These are phyloP conservation scores for Penium margaritaceum DNA, from an alignment of 139 green algal genomes.

Conservation along the genomic window DNA sequence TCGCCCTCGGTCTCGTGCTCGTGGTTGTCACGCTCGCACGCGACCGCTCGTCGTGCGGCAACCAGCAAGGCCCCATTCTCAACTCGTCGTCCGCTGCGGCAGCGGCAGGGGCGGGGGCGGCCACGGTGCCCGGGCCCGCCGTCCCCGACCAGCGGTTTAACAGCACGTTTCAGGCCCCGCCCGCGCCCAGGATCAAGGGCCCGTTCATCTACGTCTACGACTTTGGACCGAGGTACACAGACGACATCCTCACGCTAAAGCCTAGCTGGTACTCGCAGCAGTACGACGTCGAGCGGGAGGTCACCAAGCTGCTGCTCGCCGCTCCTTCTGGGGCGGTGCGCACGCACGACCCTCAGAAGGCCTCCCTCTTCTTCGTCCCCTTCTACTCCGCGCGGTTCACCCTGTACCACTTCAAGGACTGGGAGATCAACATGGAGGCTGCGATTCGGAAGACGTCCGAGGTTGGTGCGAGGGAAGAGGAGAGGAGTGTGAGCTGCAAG, in stretches of 20 bases:
- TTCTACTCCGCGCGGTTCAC: slow-evolving; percentile 31
- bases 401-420: neutral
- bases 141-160: no score
- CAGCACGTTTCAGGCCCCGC: no score
- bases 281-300: slow-evolving; percentile 36
- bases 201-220: slow-evolving; percentile 32
- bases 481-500: no score
- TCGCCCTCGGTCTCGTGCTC: no score
- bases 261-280: neutral
- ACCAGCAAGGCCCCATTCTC: no score
- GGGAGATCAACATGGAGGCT: neutral
- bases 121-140: no score
- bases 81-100: no score
- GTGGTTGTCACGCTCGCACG: no score
- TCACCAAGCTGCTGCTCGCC: slow-evolving; percentile 27
- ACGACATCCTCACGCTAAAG: neutral
- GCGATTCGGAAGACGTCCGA: neutral
- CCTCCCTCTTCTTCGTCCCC: slow-evolving; percentile 43
- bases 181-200: no score
- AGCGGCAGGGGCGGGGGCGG: no score
- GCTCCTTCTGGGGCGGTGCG: neutral
- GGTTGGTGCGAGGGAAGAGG: no score
- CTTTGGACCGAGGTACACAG: neutral
- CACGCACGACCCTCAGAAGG: slow-evolving; percentile 38
- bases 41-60: no score